Evolutionary conservation across 164 flowering plant species (phyloP).

Genomic region (Berberis vulgaris): DNA sequence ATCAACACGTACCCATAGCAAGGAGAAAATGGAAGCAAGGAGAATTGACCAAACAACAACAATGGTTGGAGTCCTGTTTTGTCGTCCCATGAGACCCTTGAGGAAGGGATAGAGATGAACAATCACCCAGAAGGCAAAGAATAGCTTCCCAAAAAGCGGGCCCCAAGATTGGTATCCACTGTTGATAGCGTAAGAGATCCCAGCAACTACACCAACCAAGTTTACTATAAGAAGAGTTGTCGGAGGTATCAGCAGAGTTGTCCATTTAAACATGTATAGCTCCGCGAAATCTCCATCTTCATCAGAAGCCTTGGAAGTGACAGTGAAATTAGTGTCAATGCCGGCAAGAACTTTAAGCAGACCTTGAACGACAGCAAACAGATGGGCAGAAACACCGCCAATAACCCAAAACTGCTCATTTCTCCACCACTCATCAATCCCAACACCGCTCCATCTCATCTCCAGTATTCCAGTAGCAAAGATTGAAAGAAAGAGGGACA

Average conservation of each 20-base stretch:
- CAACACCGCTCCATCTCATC: constrained; percentile 15
- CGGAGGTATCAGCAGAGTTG: constrained; percentile 11
- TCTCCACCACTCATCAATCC: constrained; percentile 14
- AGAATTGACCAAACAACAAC: constrained; percentile 12
- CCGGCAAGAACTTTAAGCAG: constrained; percentile 16
- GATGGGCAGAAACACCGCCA: constrained; percentile 16
- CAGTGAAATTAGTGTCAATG: constrained; percentile 14
- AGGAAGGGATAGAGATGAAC: constrained; percentile 13
- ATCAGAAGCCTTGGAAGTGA: constrained; percentile 11
- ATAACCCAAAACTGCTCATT: constrained; percentile 15
- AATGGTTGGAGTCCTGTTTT: constrained; percentile 10
- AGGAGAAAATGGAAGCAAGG: constrained; percentile 11
- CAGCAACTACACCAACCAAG: constrained; percentile 8
- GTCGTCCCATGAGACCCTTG: constrained; percentile 12
- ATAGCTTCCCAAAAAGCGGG: constrained; percentile 10
- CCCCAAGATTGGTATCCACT: constrained; percentile 12
- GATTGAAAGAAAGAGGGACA: constrained; percentile 13
- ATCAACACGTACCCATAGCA: constrained; percentile 10
- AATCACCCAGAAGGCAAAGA: constrained; percentile 14
- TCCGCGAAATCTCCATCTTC: constrained; percentile 12
- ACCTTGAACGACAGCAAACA: constrained; percentile 13
- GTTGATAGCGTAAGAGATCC: constrained; percentile 10
- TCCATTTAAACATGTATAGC: constrained; percentile 15
- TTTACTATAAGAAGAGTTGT: constrained; percentile 12
- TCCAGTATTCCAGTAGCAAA: constrained; percentile 13